These are phyloP conservation scores for Saccharomycopsis sp. DNA, from an alignment of 805 yeast genomes.

Conservation along the genomic window DNA sequence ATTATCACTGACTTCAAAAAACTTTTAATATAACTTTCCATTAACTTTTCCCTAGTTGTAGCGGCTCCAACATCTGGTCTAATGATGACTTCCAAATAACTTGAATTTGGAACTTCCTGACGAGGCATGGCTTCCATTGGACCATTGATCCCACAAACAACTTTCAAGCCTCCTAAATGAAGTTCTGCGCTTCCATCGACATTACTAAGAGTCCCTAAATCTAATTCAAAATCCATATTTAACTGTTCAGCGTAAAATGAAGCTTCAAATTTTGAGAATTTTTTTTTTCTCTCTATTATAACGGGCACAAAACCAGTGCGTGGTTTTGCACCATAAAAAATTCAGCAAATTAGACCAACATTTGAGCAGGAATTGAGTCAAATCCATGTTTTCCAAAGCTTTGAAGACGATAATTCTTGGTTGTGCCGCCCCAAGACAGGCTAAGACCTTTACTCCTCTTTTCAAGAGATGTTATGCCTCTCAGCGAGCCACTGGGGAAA, in stretches of 20 bases:
- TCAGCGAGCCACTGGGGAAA: neutral
- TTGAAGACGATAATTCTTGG: too few species aligned
- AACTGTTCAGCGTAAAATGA: too few species aligned
- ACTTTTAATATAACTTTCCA: slow-evolving; percentile 61
- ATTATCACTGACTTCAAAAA: slow-evolving; percentile 52
- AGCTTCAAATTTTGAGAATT: too few species aligned
- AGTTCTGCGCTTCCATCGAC: slow-evolving; percentile 78
- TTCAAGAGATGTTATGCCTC: neutral
- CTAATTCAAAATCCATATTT: too few species aligned
- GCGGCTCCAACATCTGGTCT: slow-evolving; percentile 73
- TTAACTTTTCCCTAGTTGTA: slow-evolving; percentile 58
- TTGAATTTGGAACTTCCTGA: slow-evolving; percentile 74
- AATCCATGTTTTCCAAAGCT: too few species aligned
- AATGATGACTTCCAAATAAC: slow-evolving; percentile 68
- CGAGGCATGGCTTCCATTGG: slow-evolving; percentile 79
- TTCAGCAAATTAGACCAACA: too few species aligned
- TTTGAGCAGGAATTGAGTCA: too few species aligned
- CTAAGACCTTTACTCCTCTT: too few species aligned
- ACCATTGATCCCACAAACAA: slow-evolving; percentile 75
- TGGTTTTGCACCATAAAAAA: too few species aligned
- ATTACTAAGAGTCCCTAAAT: slow-evolving; percentile 36
- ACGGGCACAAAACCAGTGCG: too few species aligned
- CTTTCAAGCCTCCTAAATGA: slow-evolving; percentile 39
- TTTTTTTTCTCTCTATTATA: too few species aligned
- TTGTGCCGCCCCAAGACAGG: too few species aligned